phyloP scores from a whole-genome alignment of 768 basidiomycete species.

The Leccinum ochraceum region DNA sequence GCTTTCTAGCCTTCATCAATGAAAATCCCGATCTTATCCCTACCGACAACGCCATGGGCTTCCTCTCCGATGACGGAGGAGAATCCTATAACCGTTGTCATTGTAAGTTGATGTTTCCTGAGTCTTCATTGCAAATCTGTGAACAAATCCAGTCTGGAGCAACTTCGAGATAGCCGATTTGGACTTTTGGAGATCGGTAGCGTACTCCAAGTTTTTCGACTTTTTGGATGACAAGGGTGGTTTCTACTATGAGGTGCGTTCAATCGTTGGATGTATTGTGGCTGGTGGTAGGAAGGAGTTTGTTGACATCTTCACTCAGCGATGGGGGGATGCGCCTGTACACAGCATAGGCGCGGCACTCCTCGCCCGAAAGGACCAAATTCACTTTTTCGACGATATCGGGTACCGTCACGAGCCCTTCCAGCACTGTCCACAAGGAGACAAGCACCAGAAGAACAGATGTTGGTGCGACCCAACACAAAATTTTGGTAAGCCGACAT shows the following conservation, averaged over 20 bases:
- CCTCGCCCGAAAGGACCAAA: slow-evolving; percentile 69
- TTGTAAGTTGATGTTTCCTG: slow-evolving; percentile 46
- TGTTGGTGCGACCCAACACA: slow-evolving; percentile 74
- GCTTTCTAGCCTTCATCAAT: slow-evolving; percentile 61
- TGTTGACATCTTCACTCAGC: slow-evolving; percentile 33
- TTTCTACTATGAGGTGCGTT: slow-evolving; percentile 84
- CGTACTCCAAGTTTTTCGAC: slow-evolving; percentile 83
- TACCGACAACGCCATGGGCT: slow-evolving; percentile 67
- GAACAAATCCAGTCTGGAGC: slow-evolving; percentile 53
- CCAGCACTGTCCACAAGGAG: slow-evolving; percentile 70
- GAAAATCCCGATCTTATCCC: slow-evolving; percentile 62
- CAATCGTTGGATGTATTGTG: neutral
- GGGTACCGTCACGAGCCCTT: slow-evolving; percentile 83
- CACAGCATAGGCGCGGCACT: slow-evolving; percentile 82
- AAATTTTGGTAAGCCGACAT: slow-evolving; percentile 57
- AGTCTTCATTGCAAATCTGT: slow-evolving; percentile 14
- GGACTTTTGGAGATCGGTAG: slow-evolving; percentile 84
- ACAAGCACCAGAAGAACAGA: slow-evolving; percentile 54
- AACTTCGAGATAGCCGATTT: slow-evolving; percentile 88
- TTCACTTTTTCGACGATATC: slow-evolving; percentile 85
- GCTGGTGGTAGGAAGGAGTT: neutral
- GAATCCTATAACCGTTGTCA: slow-evolving; percentile 78
- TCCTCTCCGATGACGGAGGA: slow-evolving; percentile 70
- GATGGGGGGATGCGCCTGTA: slow-evolving; percentile 88
- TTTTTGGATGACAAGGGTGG: slow-evolving; percentile 81